phyloP scores from a whole-genome alignment of 2,329 filamentous ascomycete genomes.

The Cladosporium austrohemisphaericum region DNA sequence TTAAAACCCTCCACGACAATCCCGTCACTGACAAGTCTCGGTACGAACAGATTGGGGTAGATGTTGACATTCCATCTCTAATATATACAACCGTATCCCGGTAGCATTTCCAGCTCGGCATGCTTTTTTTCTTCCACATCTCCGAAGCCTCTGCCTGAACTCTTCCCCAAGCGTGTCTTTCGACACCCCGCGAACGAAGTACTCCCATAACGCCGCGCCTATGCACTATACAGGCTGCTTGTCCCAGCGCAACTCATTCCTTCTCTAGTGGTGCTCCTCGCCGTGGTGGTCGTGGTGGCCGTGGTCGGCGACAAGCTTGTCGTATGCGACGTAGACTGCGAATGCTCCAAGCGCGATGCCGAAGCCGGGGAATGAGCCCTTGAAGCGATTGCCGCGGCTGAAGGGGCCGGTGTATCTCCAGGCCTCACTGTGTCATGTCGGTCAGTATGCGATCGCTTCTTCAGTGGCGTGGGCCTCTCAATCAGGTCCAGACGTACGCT shows the following conservation, averaged over 20 bases:
- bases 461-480: too few species aligned
- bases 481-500: conserved; percentile 46
- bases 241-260: conserved; percentile 1
- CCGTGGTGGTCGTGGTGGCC: conserved; percentile 25
- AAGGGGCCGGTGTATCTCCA: conserved; percentile 93
- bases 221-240: conserved; percentile 19
- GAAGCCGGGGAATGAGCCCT: conserved; percentile 78
- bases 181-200: conserved; percentile 13
- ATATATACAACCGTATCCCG: conserved; percentile 12
- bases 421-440: conserved; percentile 67
- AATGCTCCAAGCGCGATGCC: conserved; percentile 92
- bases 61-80: conserved; percentile 11
- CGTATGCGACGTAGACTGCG: conserved; percentile 81
- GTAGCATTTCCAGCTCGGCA: conserved; percentile 9
- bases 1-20: too few species aligned
- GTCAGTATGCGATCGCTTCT: too few species aligned
- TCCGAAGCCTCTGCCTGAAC: conserved; percentile 11
- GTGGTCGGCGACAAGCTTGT: conserved; percentile 74
- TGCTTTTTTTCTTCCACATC: conserved; percentile 11
- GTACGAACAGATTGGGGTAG: neutral
- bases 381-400: conserved; percentile 85
- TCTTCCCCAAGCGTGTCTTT: conserved; percentile 3
- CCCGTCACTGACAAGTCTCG: too few species aligned
- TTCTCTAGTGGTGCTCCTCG: conserved; percentile 23
- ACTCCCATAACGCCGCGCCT: conserved; percentile 18